Base-by-base conservation (phyloP, 2,329 filamentous ascomycete genomes). In the Trichoderma oligosporum region DNA sequence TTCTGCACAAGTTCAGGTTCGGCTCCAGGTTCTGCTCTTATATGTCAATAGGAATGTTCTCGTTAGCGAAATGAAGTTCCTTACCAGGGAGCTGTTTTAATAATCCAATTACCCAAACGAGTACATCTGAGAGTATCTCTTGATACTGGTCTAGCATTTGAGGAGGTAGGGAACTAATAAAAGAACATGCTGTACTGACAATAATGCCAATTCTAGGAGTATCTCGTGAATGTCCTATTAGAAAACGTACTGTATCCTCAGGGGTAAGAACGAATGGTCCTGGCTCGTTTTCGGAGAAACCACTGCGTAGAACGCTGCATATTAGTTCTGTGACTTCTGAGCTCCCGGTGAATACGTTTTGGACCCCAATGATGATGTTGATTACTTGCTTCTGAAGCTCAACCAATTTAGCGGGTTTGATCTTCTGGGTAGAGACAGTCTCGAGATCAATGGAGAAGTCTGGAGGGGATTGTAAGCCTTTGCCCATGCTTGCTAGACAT, bases 231-330 rank as follows among this genome's bases (percentile, higher is more conserved):
- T 85, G 80, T 51, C 80, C 80, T 3, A 80, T 76, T 45, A 94
- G 77, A 67, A 88, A 87, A 39, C 83, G 77, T 9, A 85, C 82
- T n/a, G 89, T 82, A 61, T 84, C 78, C 0, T 79, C 74, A 0
- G 87, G 78, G 2, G 86, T 80, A 60, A 95, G 83, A 7, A 92
- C 88, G 64, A 94, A 93, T 1, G 89, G 87, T 0, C 89, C 89
- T 3, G 87, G 82, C 24, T 84, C 81, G 0, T 78, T 81, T 69
- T 95, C 90, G 1, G 85, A 85, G 65, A 92, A 92, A 0, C 90
- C 90, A 18, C 84, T 82, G 38, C 85, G 83, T 48, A 93, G 78
- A 46, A 92, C 82, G 57, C 78, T 79, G 71, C 89, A 94, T 31
- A 86, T 83, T 4, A 83, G 78, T 65, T 92, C 88, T 20, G 87